Base-by-base conservation (phyloP, 208 protist genomes). In the Crithidia sp. region DNA sequence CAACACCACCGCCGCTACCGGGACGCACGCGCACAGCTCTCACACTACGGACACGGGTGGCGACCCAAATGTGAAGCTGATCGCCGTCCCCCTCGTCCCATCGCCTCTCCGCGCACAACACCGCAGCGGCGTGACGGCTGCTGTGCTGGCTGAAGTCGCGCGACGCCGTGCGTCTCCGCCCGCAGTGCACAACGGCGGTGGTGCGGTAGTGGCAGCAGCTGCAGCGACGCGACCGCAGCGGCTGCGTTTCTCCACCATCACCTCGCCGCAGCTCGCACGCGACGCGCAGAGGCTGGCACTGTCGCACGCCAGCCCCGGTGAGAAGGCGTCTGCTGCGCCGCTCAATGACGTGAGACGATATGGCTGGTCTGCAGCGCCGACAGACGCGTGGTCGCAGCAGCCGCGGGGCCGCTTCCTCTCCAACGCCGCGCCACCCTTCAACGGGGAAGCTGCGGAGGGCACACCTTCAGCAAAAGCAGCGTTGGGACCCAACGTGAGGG, bases 11-110 rank as follows among this genome's bases (percentile, higher is more conserved):
- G 19, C 12, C 8, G 59, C 45, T n/a, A 6, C 44, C 5, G 19
- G 41, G 41, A 45, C 12, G 14, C 40, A 14, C 14, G 28, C 59
- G 17, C 19, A 7, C 59, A n/a, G 4, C 8, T 39, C 17, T n/a
- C 59, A 41, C n/a, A 36, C n/a, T 49, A 59, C n/a, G 12, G 16
- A 2, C 17, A n/a, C 17, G 10, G 14, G 6, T 39, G 9, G 8
- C 58, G 0, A 17, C 6, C 19, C 17, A 43, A 39, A 1, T 28
- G 47, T 44, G 41, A 37, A 43, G 1, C 40, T 77, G 28, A 50
- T 77, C 40, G 72, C 65, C 3, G 72, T 55, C 16, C 58, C 72
- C 4, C 64, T 77, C 13, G 65, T 71, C 7, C 12, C 72, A 3
- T 56, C n/a, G 0, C 72, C 72, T 0, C 65, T 45, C 19, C 65